These are phyloP conservation scores for Penicillium herquei DNA, from an alignment of 495 filamentous ascomycete species.

Conservation along the genomic window DNA sequence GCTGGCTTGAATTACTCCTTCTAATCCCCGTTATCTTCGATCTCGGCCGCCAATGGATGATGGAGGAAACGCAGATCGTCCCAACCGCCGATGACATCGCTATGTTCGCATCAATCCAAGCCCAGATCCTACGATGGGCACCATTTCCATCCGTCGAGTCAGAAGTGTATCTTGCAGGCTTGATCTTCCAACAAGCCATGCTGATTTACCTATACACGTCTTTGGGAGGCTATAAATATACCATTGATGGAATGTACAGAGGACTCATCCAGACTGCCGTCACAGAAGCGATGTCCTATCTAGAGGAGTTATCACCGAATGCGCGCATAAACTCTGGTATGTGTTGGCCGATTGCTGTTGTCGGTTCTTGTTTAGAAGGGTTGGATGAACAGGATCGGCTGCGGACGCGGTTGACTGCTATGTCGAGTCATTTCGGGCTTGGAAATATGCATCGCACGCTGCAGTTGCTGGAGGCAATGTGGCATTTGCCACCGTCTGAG, in stretches of 20 bases:
- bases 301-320: conserved; percentile 24
- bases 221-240: conserved; percentile 25
- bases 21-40: conserved; percentile 39
- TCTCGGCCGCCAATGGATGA: conserved; percentile 40
- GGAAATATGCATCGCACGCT: conserved; percentile 40
- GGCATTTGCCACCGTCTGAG: conserved; percentile 25
- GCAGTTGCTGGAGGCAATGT: conserved; percentile 36
- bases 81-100: conserved; percentile 38
- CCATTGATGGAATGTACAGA: conserved; percentile 31
- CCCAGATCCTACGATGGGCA: conserved; percentile 34
- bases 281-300: conserved; percentile 30
- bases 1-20: conserved; percentile 36
- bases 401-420: conserved; percentile 20
- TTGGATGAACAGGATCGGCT: conserved; percentile 23
- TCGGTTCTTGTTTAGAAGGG: conserved; percentile 30
- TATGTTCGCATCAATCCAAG: conserved; percentile 40
- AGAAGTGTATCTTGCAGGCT: conserved; percentile 34
- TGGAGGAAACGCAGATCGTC: conserved; percentile 22
- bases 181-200: conserved; percentile 39
- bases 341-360: conserved; percentile 40
- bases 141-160: conserved; percentile 30
- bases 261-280: conserved; percentile 29
- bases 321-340: conserved; percentile 38
- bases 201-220: conserved; percentile 38
- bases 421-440: conserved; percentile 32